Evolutionary conservation across 2,329 filamentous ascomycete species (phyloP).

Genomic region (Cephalotrichum gorgonifer): DNA sequence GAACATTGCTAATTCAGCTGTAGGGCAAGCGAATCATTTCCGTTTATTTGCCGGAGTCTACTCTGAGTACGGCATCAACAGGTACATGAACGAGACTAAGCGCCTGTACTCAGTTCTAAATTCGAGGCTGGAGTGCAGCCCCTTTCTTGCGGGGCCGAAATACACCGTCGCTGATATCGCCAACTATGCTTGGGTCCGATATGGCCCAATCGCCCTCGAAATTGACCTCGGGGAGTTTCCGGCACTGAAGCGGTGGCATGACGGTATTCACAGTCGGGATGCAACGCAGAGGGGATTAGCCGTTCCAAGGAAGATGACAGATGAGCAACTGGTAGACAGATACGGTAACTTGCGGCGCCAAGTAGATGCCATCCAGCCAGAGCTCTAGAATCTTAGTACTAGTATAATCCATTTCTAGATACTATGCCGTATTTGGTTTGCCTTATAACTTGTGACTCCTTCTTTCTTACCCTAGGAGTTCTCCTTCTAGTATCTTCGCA

Average conservation of each 20-base stretch:
- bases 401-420: no score
- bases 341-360: not conserved
- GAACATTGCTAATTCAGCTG: constrained; percentile 8
- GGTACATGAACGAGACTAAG: constrained; percentile 67
- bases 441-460: no score
- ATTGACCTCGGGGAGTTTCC: not conserved
- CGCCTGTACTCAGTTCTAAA: constrained; percentile 66
- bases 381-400: no score
- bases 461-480: no score
- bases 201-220: constrained; percentile 31
- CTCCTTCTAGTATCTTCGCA: no score
- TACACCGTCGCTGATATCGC: constrained; percentile 64
- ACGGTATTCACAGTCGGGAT: not conserved
- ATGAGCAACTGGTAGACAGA: not conserved
- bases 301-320: not conserved
- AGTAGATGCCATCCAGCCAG: not conserved
- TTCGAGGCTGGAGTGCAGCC: constrained; percentile 43
- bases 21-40: constrained; percentile 71
- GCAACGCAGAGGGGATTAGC: not conserved
- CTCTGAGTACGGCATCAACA: constrained; percentile 60
- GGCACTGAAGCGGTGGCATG: not conserved
- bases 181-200: constrained; percentile 55
- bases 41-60: constrained; percentile 54
- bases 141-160: constrained; percentile 45
- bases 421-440: no score